Base-by-base conservation (phyloP, 805 yeast species). In the Schwanniomyces vanrijiae region DNA sequence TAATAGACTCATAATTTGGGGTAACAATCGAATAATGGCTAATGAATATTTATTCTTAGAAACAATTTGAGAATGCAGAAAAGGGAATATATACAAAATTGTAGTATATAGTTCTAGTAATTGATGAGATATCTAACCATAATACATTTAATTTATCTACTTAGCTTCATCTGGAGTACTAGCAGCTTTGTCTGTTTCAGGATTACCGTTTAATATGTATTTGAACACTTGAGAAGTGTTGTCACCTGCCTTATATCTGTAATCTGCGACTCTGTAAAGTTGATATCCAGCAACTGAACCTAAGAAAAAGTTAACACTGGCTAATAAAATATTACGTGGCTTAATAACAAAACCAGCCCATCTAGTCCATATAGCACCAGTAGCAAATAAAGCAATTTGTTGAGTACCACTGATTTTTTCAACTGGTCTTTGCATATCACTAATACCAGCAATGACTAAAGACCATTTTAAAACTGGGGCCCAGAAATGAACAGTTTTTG, bases 401-500 rank as follows among this genome's bases (percentile, higher is more conserved):
- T 88, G 96, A 20, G 96, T 84, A 48, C 97, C 97, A 31, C 94
- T 84, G 42, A 92, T 77, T 59, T 85, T 84, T 61, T 92, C 97
- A 34, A 90, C 96, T 1, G 99, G 98, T 71, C 98, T 84, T 53
- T 81, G 77, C 52, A 86, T 73, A 68, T 92, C 99, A 61, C 78
- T 84, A 52, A 89, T 76, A 48, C 99, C 98, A 13, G 99, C 99
- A 56, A 90, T 58, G 24, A 94, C 98, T 51, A 92, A 76, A 13
- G 88, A 77, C 99, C 99, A 92, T 73, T 85, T 73, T 54, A 70
- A 60, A 4, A 71, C 71, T 9, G 77, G 77, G 1, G 78, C 95
- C 99, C 99, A 92, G 71, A 92, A 92, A 65, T 92, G 99, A 47
- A 94, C 91, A n/a, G 99, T 92, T 64, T 73, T 84, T 35, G 99